phyloP scores from a whole-genome alignment of 805 yeast species.

The Saturnispora mendoncae region DNA sequence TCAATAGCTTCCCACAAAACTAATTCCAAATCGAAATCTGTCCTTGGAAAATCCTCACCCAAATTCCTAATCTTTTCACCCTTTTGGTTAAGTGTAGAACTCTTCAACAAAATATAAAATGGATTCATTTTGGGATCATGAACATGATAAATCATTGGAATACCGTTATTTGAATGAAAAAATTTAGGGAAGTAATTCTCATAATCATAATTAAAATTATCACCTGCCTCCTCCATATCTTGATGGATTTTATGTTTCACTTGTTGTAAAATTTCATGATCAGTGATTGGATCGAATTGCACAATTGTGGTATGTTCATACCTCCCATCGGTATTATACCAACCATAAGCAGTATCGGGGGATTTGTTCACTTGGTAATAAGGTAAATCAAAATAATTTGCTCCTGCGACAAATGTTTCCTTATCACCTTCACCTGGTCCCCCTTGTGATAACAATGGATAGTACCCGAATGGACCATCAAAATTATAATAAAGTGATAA shows the following conservation, averaged over 20 bases:
- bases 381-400: slow-evolving; percentile 39
- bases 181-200: slow-evolving; percentile 20
- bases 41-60: slow-evolving; percentile 28
- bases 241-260: slow-evolving; percentile 17
- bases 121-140: slow-evolving; percentile 51
- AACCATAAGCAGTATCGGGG: slow-evolving; percentile 28
- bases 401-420: slow-evolving; percentile 70
- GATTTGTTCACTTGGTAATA: slow-evolving; percentile 46
- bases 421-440: slow-evolving; percentile 76
- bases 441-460: slow-evolving; percentile 65
- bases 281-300: slow-evolving; percentile 29
- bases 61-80: slow-evolving; percentile 27
- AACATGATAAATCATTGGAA: slow-evolving; percentile 35
- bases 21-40: slow-evolving; percentile 27
- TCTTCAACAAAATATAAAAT: slow-evolving; percentile 29
- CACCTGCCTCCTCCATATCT: slow-evolving; percentile 21
- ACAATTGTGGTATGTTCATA: slow-evolving; percentile 30
- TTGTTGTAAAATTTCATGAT: slow-evolving; percentile 23
- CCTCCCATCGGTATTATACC: slow-evolving; percentile 25
- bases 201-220: slow-evolving; percentile 23
- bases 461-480: slow-evolving; percentile 58
- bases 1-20: slow-evolving; percentile 28
- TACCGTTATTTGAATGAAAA: slow-evolving; percentile 24
- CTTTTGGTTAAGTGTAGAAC: slow-evolving; percentile 24
- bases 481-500: slow-evolving; percentile 58